A percentile compares a stretch with the other conserved stretches of the same genome.
Evolutionary conservation across 768 basidiomycete genomes (phyloP).

Genomic region (Macrocybe gigantea): DNA sequence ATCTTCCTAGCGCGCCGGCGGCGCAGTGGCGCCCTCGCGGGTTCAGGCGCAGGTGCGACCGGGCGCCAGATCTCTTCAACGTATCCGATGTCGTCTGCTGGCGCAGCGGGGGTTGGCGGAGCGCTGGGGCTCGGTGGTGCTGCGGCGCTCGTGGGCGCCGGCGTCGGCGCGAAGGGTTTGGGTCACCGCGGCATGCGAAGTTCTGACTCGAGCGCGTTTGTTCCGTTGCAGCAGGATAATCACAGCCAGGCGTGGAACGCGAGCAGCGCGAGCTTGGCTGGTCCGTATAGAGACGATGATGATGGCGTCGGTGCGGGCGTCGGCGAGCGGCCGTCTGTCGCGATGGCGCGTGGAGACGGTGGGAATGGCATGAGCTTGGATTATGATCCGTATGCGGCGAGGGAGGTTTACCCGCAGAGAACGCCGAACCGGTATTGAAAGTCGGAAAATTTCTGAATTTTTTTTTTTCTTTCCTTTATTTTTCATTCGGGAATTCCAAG

Average conservation of each 20-base stretch:
- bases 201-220: slow-evolving; percentile 66
- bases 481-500: too few relatives aligned
- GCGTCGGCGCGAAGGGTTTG: background rate
- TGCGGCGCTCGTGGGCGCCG: slow-evolving; percentile 17
- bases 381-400: slow-evolving; percentile 27
- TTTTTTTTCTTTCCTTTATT: too few relatives aligned
- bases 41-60: slow-evolving; percentile 12
- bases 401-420: background rate
- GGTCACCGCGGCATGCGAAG: slow-evolving; percentile 26
- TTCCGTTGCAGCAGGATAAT: slow-evolving; percentile 65
- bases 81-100: slow-evolving; percentile 17
- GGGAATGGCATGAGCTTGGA: slow-evolving; percentile 27
- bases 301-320: too few relatives aligned
- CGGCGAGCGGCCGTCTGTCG: too few relatives aligned
- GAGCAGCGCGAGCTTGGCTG: slow-evolving; percentile 41
- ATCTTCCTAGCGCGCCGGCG: slow-evolving; percentile 47
- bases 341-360: slow-evolving; percentile 13
- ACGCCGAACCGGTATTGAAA: too few relatives aligned
- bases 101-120: slow-evolving; percentile 6
- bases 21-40: slow-evolving; percentile 28
- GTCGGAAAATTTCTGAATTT: too few relatives aligned
- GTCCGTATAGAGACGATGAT: slow-evolving; percentile 28
- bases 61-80: slow-evolving; percentile 6
- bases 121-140: slow-evolving; percentile 15
- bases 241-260: slow-evolving; percentile 52